phyloP scores from a whole-genome alignment of 2,329 filamentous ascomycete species.

The Colletotrichum viniferum region DNA sequence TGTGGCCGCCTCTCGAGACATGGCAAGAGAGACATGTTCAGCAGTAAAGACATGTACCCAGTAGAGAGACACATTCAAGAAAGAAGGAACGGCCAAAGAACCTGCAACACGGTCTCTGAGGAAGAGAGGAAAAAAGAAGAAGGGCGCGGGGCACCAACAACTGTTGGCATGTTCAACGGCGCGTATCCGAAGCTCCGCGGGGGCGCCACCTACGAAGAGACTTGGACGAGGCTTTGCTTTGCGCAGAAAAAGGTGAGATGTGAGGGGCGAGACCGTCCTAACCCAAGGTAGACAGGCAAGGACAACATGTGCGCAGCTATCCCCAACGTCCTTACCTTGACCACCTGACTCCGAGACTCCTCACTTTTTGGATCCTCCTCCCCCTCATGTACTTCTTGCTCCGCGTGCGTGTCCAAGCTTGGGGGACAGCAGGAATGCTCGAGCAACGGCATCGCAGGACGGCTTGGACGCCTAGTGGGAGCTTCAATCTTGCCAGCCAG shows the following conservation, averaged over 20 bases:
- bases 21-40: background rate
- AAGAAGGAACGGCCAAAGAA: background rate
- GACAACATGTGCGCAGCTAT: background rate
- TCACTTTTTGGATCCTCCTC: background rate
- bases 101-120: background rate
- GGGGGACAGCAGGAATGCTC: background rate
- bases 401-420: background rate
- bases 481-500: background rate
- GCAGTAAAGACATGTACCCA: background rate
- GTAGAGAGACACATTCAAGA: background rate
- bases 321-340: background rate
- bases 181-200: background rate
- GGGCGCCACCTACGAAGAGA: background rate
- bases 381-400: background rate
- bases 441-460: background rate
- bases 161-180: background rate
- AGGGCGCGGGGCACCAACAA: background rate
- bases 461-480: background rate
- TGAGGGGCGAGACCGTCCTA: background rate
- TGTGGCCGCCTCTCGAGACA: background rate
- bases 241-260: background rate
- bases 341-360: background rate
- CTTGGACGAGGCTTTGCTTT: background rate
- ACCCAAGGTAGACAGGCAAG: background rate
- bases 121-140: background rate